Evolutionary conservation across 2,329 filamentous ascomycete species (phyloP).

Genomic region (Diplodia sapinea): DNA sequence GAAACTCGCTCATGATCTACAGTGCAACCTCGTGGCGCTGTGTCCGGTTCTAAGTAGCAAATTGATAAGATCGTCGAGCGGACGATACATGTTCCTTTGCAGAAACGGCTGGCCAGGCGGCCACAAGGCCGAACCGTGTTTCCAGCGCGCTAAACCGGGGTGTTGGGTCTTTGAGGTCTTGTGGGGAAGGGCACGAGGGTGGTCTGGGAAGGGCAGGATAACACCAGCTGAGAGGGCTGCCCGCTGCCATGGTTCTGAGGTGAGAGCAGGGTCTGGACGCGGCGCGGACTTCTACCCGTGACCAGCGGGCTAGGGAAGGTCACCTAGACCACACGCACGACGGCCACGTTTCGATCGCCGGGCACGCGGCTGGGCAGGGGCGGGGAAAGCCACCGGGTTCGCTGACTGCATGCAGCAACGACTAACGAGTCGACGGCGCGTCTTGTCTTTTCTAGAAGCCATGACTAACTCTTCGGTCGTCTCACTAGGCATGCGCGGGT

Average conservation of each 20-base stretch:
- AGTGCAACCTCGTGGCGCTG: background rate
- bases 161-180: background rate
- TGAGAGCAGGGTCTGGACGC: no score
- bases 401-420: no score
- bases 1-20: conserved; percentile 9
- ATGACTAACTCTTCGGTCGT: background rate
- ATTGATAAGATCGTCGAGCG: background rate
- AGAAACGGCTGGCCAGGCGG: background rate
- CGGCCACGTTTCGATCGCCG: background rate
- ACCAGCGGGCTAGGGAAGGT: background rate
- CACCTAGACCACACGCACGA: background rate
- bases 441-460: background rate
- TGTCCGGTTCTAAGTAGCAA: background rate
- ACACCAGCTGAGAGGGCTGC: no score
- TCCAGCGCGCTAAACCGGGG: background rate
- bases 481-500: no score
- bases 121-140: conserved; percentile 3
- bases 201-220: background rate
- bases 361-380: no score
- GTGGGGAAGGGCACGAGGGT: background rate
- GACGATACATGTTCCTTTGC: background rate
- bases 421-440: no score
- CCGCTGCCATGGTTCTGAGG: background rate
- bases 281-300: conserved; percentile 12
- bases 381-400: no score